Conservation (phyloP, 441 rosid species). For the Brassica hybrid region DNA sequence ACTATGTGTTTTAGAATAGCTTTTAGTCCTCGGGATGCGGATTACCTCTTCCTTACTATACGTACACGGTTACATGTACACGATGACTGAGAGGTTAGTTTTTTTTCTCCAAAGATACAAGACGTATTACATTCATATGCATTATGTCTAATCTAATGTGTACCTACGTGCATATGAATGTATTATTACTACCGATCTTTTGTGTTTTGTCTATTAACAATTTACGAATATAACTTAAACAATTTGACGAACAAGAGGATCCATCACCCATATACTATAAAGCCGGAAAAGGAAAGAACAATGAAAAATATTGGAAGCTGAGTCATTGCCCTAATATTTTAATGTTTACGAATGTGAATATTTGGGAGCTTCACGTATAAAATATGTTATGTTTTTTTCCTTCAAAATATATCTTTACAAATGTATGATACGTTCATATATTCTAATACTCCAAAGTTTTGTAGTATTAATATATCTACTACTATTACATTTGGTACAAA, state of each 20-base stretch:
- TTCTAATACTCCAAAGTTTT: neutral
- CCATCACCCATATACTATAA: neutral
- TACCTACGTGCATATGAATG: neutral
- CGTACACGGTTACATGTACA: neutral
- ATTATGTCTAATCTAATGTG: neutral
- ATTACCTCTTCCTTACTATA: constrained; percentile 75
- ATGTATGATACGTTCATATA: neutral
- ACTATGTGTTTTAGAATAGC: constrained; percentile 25
- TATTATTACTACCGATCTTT: neutral
- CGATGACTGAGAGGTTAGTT: constrained; percentile 19
- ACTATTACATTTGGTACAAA: neutral
- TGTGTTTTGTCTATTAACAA: neutral
- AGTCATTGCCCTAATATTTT: constrained; percentile 12
- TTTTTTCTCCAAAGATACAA: neutral
- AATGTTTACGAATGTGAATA: constrained; percentile 6
- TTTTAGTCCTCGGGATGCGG: constrained; percentile 81
- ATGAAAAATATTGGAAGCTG: constrained; percentile 11
- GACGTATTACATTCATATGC: neutral
- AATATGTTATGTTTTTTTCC: neutral
- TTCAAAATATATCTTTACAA: neutral
- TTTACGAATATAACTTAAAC: neutral
- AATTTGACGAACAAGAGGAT: neutral
- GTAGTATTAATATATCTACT: neutral
- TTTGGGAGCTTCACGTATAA: constrained; percentile 7
- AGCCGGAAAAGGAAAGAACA: neutral